Percentiles rank a stretch among this genome's conserved stretches.
These are phyloP conservation scores for Fusarium musae DNA, from an alignment of 2,329 filamentous ascomycete genomes.

Conservation along the genomic window DNA sequence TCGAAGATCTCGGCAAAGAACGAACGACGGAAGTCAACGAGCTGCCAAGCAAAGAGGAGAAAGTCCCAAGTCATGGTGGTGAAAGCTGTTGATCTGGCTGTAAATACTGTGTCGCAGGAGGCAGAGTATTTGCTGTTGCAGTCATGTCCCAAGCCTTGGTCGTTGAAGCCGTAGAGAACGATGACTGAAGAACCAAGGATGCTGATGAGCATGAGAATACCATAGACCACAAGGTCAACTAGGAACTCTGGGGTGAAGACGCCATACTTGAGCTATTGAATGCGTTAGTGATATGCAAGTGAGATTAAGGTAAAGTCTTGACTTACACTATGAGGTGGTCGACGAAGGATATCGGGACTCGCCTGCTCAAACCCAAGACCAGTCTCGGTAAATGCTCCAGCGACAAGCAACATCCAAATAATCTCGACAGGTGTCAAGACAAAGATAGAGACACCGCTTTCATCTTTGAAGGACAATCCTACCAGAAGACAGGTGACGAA, in stretches of 20 bases:
- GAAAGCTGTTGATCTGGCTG: conserved; percentile 73
- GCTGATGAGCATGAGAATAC: conserved; percentile 70
- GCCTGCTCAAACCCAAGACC: conserved; percentile 77
- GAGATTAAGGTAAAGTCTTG: background rate
- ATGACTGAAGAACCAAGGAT: conserved; percentile 67
- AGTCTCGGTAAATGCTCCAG: conserved; percentile 76
- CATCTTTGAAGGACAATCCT: conserved; percentile 75
- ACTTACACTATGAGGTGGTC: conserved; percentile 61
- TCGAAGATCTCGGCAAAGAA: conserved; percentile 69
- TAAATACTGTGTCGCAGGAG: conserved; percentile 68
- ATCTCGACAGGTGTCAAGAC: conserved; percentile 77
- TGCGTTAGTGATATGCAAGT: background rate
- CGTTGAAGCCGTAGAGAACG: conserved; percentile 65
- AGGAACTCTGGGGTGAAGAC: conserved; percentile 74
- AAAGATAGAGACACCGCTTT: conserved; percentile 71
- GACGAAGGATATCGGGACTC: conserved; percentile 71
- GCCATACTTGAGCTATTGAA: conserved; percentile 54
- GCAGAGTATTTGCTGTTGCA: conserved; percentile 66
- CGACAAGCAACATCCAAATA: conserved; percentile 80
- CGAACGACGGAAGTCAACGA: conserved; percentile 71
- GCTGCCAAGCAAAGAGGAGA: conserved; percentile 76
- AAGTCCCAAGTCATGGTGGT: conserved; percentile 75
- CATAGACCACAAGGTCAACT: conserved; percentile 71
- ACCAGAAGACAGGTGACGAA: conserved; percentile 74
- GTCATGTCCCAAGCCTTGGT: conserved; percentile 66